Conservation (phyloP, 2,329 filamentous ascomycete genomes). For the Calonectria hawksworthii region DNA sequence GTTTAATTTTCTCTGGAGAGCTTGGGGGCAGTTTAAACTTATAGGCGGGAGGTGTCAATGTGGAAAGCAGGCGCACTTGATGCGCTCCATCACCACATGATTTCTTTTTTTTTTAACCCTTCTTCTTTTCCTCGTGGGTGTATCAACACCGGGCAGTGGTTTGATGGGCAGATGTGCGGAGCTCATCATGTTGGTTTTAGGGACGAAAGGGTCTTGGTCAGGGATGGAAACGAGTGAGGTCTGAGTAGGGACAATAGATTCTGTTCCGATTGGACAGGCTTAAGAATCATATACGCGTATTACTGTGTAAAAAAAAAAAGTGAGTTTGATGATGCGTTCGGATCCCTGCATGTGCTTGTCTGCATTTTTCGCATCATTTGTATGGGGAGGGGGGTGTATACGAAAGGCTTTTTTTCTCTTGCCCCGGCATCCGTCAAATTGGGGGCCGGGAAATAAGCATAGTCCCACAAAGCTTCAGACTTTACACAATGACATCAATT, state of each 20-base stretch:
- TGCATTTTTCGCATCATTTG: not conserved
- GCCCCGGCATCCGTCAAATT: no score
- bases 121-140: conserved; percentile 30
- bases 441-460: not conserved
- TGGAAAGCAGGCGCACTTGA: conserved; percentile 15
- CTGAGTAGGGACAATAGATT: conserved; percentile 46
- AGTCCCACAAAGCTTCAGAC: not conserved
- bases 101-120: not conserved
- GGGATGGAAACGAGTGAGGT: conserved; percentile 33
- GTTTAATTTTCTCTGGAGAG: conserved; percentile 32
- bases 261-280: conserved; percentile 44
- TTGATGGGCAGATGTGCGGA: conserved; percentile 42
- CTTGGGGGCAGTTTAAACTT: conserved; percentile 9
- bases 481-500: not conserved
- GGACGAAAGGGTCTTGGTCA: conserved; percentile 43
- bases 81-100: not conserved
- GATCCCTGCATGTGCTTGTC: not conserved
- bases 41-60: conserved; percentile 24
- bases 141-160: conserved; percentile 22
- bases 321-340: not conserved
- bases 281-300: conserved; percentile 8
- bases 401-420: not conserved
- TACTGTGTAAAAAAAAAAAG: not conserved
- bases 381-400: not conserved
- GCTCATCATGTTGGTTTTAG: conserved; percentile 42